Evolutionary conservation across 331 rosid genomes (phyloP), one percentile per base, ranked within the genome.

Genomic region (Rhamnella rubrinervis): DNA sequence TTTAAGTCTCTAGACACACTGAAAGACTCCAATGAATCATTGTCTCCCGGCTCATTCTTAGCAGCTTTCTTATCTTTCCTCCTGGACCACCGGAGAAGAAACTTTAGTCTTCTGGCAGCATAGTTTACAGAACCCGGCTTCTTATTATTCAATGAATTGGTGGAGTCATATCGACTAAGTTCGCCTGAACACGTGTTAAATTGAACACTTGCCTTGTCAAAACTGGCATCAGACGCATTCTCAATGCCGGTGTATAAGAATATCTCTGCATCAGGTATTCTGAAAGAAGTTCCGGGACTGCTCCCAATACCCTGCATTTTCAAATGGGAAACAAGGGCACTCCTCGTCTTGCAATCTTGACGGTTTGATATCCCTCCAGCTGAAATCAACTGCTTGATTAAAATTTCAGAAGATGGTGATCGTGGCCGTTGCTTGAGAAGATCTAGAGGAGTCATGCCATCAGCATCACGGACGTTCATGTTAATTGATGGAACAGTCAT

Each of bases 221-320:
- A 76, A 72, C 73, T 80, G 47, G 69, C 78, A 72, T 83, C 88
- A 59, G 85, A 81, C 49, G 72, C 82, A 77, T 84, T 90, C 64
- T 88, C 96, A 26, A 80, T 76, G 21, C 89, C 93, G 0, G 95
- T 87, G 85, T 88, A 88, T 71, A 88, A 63, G 84, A 93, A 88
- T 65, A 90, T 90, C 88, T 93, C 98, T 20, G 90, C 88, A 78
- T 93, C 98, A 21, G 97, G 92, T 55, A 93, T 87, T 82, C 95
- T 78, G 67, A 93, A 93, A 20, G 91, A 90, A 60, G 93, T 90
- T 26, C 98, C 98, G 7, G 97, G 97, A 80, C 92, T 90, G 9
- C 72, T 72, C 25, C 89, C 89, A 74, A 82, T 82, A 26, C 86
- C 88, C 63, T 80, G 95, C 64, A 67, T 78, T 77, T 73, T 95